A percentile compares a stretch with the other conserved stretches of the same genome.
Evolutionary conservation across 2,329 filamentous ascomycete genomes (phyloP).

Genomic region (Dactylella cylindrospora): DNA sequence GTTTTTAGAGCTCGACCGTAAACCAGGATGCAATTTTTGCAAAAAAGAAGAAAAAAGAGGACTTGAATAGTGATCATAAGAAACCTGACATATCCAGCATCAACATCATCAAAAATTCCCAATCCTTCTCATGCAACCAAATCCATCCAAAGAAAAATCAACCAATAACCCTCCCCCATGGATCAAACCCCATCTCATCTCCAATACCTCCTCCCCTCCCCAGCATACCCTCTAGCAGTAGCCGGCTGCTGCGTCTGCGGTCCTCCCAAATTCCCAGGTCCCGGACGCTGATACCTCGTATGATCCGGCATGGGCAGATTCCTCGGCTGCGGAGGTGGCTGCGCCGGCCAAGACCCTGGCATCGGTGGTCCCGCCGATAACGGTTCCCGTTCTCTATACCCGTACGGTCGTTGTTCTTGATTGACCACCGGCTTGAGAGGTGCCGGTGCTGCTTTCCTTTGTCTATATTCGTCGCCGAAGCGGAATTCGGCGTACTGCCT

Average conservation of each 20-base stretch:
- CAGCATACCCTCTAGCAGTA: constrained; percentile 10
- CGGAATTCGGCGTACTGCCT: constrained; percentile 20
- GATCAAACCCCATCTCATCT: constrained; percentile 6
- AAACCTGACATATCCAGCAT: no score
- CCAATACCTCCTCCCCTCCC: constrained; percentile 22
- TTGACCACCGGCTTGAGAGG: constrained; percentile 22
- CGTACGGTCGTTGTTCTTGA: constrained; percentile 15
- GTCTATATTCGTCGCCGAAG: constrained; percentile 26
- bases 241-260: constrained; percentile 7
- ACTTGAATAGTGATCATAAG: no score
- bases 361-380: constrained; percentile 16
- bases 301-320: constrained; percentile 23
- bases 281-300: constrained; percentile 15
- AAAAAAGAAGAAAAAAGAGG: no score
- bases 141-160: background rate
- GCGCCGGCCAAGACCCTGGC: constrained; percentile 37
- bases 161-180: background rate
- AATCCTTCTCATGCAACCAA: no score
- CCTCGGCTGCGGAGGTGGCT: constrained; percentile 7
- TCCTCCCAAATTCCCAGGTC: constrained; percentile 12
- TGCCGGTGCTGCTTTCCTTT: constrained; percentile 1
- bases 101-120: no score
- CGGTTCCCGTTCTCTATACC: constrained; percentile 11
- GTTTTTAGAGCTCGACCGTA: no score
- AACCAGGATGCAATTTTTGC: no score